Evolutionary conservation across 306 rosid species (phyloP).

Genomic region (Dalbergia cultrata): DNA sequence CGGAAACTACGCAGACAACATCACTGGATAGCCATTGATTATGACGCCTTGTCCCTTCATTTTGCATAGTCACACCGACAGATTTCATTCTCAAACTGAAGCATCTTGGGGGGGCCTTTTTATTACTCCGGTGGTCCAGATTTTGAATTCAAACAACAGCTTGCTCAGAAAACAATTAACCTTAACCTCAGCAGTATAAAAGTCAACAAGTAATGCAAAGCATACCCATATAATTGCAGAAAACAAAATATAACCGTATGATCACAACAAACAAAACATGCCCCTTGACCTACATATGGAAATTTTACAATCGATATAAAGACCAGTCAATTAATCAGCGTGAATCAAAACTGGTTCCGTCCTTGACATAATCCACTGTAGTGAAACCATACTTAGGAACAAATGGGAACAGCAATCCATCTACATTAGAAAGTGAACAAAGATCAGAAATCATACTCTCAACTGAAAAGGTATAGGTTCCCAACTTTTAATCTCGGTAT

Average conservation of each 20-base stretch:
- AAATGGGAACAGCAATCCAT: conserved; percentile 40
- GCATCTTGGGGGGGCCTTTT: conserved; percentile 38
- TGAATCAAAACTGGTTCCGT: conserved; percentile 56
- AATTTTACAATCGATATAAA: conserved; percentile 45
- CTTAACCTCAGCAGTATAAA: not conserved
- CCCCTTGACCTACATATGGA: conserved; percentile 39
- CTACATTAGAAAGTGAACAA: conserved; percentile 42
- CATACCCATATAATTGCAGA: conserved; percentile 20
- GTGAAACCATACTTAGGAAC: conserved; percentile 35
- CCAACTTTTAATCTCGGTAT: conserved; percentile 38
- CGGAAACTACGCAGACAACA: conserved; percentile 53
- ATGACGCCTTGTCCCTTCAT: conserved; percentile 49
- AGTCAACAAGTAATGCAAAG: not conserved
- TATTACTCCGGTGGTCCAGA: conserved; percentile 11
- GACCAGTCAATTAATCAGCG: conserved; percentile 31
- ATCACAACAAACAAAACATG: conserved; percentile 43
- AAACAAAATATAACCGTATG: conserved; percentile 33
- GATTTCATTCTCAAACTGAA: conserved; percentile 39
- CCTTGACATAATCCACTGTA: conserved; percentile 7
- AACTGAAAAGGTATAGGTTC: conserved; percentile 34
- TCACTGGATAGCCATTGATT: conserved; percentile 40
- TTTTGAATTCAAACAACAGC: conserved; percentile 47
- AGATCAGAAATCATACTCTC: conserved; percentile 52
- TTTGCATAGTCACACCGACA: conserved; percentile 54
- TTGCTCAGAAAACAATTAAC: conserved; percentile 4